These are phyloP conservation scores for Neophaeococcomyces aloes DNA, from an alignment of 2,329 filamentous ascomycete genomes.

Conservation along the genomic window DNA sequence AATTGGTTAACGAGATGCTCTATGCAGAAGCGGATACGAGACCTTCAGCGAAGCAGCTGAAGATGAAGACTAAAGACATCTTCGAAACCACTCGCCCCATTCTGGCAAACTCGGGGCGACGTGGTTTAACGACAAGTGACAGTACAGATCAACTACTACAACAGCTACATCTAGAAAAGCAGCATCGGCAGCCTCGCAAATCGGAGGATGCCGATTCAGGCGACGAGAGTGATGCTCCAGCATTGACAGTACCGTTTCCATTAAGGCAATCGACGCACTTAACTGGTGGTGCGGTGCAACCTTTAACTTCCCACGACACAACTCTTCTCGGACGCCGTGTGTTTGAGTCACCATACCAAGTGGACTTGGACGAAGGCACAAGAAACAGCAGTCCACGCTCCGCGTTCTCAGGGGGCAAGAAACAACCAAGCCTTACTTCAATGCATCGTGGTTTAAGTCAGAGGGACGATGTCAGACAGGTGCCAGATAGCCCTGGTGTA, in stretches of 20 bases:
- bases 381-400: too few species aligned
- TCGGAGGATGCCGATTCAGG: not conserved
- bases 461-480: too few species aligned
- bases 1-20: conserved; percentile 9
- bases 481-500: too few species aligned
- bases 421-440: too few species aligned
- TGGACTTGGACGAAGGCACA: too few species aligned
- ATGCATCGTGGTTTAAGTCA: too few species aligned
- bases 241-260: conserved; percentile 5
- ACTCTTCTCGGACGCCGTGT: too few species aligned
- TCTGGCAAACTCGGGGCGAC: not conserved
- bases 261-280: not conserved
- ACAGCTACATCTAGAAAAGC: too few species aligned
- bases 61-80: conserved; percentile 1
- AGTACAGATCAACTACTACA: too few species aligned
- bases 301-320: not conserved
- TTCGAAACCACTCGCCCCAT: conserved; percentile 1
- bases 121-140: not conserved
- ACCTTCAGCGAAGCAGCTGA: conserved; percentile 4
- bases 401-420: too few species aligned
- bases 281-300: not conserved
- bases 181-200: too few species aligned
- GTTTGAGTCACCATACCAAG: too few species aligned
- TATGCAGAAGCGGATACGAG: not conserved
- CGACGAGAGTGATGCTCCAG: not conserved